Evolutionary conservation across 78 protist species (phyloP).

Genomic region (Cavenderia fasciculata): DNA sequence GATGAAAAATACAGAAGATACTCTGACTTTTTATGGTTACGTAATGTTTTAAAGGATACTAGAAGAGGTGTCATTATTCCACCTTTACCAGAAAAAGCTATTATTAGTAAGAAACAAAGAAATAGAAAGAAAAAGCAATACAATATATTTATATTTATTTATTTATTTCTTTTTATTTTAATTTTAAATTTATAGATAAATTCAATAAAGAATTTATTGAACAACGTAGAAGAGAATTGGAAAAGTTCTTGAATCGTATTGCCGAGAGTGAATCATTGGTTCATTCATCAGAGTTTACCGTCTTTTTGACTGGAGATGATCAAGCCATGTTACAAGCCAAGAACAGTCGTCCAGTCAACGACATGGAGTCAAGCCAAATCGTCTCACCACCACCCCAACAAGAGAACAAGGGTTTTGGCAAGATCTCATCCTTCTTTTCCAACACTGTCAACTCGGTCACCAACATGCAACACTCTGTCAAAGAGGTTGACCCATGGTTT

Average conservation of each 20-base stretch:
- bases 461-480: slow-evolving; percentile 50
- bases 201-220: slow-evolving; percentile 74
- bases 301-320: slow-evolving; percentile 69
- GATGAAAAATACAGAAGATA: slow-evolving; percentile 32
- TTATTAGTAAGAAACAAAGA: slow-evolving; percentile 45
- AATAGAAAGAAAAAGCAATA: too few species aligned
- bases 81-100: slow-evolving; percentile 79
- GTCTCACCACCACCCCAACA: slow-evolving; percentile 33
- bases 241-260: slow-evolving; percentile 71
- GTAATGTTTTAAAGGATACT: slow-evolving; percentile 67
- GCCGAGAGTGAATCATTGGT: slow-evolving; percentile 51
- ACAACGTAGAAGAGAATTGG: slow-evolving; percentile 73
- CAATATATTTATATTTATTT: too few species aligned
- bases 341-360: background rate
- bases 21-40: slow-evolving; percentile 77
- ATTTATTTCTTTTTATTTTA: too few species aligned
- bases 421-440: slow-evolving; percentile 47
- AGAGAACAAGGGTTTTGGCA: slow-evolving; percentile 15
- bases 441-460: background rate
- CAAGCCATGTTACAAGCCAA: slow-evolving; percentile 46
- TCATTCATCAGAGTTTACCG: slow-evolving; percentile 34
- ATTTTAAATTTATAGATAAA: slow-evolving; percentile 1
- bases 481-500: slow-evolving; percentile 79
- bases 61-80: slow-evolving; percentile 73
- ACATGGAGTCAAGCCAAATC: background rate